A percentile compares a stretch with the other conserved stretches of the same genome.
Conservation (phyloP, 352 stramenopile genomes). For the Pythium rhizo-oryzae region DNA sequence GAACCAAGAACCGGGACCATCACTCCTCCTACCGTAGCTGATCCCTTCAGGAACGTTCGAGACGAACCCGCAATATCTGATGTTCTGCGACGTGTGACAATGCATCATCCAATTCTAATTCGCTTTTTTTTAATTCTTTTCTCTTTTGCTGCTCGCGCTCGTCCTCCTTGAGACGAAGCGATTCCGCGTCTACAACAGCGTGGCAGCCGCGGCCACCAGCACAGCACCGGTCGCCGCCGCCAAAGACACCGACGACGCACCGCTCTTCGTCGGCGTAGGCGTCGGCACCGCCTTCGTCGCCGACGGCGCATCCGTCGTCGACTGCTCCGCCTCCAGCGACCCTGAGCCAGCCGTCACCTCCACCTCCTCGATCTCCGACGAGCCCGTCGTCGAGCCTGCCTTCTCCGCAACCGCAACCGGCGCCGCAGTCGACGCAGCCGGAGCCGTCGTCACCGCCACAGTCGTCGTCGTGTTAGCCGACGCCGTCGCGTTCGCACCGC, state of each 20-base stretch:
- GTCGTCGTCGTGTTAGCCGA: background rate
- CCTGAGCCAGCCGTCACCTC: slow-evolving; percentile 9
- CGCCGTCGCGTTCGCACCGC: slow-evolving; percentile 4
- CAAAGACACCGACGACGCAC: background rate
- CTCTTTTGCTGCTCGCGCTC: too few relatives aligned
- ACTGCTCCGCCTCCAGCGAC: background rate
- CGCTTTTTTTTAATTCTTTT: background rate
- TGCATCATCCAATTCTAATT: background rate
- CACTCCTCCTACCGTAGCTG: slow-evolving; percentile 1
- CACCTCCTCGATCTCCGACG: slow-evolving; percentile 8
- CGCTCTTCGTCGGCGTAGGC: slow-evolving; percentile 1
- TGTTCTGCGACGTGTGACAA: slow-evolving; percentile 26
- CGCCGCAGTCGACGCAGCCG: background rate
- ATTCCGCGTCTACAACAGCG: background rate
- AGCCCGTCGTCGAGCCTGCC: background rate
- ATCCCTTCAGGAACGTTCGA: background rate
- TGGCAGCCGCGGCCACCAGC: slow-evolving; percentile 2
- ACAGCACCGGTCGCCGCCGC: background rate
- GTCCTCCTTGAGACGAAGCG: too few relatives aligned
- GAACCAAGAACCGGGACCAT: background rate
- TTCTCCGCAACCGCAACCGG: background rate
- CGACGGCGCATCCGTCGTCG: background rate
- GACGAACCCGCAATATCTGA: slow-evolving; percentile 2
- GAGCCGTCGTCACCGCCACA: background rate
- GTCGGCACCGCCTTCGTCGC: background rate